A percentile compares a stretch with the other conserved stretches of the same genome.
Conservation (phyloP, 176 grass and related monocot genomes). For the Lolium rigidum region DNA sequence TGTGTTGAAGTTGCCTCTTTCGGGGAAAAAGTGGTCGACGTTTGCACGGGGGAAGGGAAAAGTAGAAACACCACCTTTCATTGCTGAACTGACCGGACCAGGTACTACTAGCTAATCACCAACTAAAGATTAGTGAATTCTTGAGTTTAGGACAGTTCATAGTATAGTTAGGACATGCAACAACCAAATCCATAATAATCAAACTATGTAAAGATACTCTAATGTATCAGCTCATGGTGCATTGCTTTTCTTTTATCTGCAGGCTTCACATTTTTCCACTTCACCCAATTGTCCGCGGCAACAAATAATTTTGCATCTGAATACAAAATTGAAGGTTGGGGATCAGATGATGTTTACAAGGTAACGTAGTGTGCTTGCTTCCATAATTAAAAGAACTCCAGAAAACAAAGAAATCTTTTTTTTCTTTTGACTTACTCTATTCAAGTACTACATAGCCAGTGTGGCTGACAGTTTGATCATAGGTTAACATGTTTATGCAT, state of each 20-base stretch:
- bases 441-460: too few relatives aligned
- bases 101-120: not conserved
- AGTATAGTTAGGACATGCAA: not conserved
- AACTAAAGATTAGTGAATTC: too few relatives aligned
- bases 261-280: not conserved
- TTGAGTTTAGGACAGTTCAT: too few relatives aligned
- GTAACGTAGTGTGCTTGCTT: not conserved
- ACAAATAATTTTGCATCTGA: not conserved
- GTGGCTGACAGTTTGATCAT: too few relatives aligned
- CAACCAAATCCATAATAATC: not conserved
- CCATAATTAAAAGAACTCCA: not conserved
- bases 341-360: not conserved
- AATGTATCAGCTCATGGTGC: not conserved
- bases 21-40: too few relatives aligned
- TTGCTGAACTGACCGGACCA: too few relatives aligned
- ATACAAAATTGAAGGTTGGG: not conserved
- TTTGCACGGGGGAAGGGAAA: too few relatives aligned
- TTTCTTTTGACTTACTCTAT: not conserved
- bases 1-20: too few relatives aligned
- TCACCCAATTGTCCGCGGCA: not conserved
- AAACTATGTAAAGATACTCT: not conserved
- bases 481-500: too few relatives aligned
- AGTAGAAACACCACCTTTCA: too few relatives aligned
- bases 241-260: not conserved
- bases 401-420: not conserved